Base-by-base conservation (phyloP, 2,329 filamentous ascomycete species). In the Stachybotrys elegans region DNA sequence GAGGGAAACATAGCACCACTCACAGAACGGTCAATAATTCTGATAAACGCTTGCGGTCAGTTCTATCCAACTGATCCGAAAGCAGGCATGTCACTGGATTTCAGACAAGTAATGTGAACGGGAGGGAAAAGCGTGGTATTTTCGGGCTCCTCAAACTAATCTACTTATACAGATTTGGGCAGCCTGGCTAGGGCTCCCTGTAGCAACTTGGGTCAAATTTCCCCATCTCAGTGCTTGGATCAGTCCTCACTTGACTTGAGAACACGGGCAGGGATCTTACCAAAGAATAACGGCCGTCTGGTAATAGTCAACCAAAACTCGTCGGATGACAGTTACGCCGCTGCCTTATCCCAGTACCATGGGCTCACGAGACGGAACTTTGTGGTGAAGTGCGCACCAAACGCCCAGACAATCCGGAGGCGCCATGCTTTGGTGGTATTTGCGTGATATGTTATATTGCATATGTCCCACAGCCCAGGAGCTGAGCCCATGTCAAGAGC, bases 241-340 rank as follows among this genome's bases (percentile, higher is more conserved):
- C 14, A 14, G 29, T n/a, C 12, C 13, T 6, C n/a, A 17, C 2
- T 31, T 25, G 11, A 20, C n/a, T 36, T 11, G 21, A 16, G 5
- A 17, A 13, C 34, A 22, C 40, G 17, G 20, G 27, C 8, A 6
- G 9, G 6, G 19, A 34, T 23, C 48, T 41, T 42, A 55, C 52
- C 52, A 19, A 53, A 55, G 8, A 55, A 5, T 1, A 53, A 35
- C 2, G 52, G 52, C 19, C 52, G 45, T 6, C 52, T 42, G 11
- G 53, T 55, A 20, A 55, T 53, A 11, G 52, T 55, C n/a, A 43
- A 21, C 52, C 52, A 55, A 21, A 55, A 47, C 37, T 55, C 52
- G 14, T 52, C 48, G 19, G 49, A 52, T 2, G 44, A 42, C 8
- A 55, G 22, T 17, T 51, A 5, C 3, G 49, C 45, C n/a, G n/a